phyloP scores from a whole-genome alignment of 257 asterid species.

The Gardenia jasminoides region DNA sequence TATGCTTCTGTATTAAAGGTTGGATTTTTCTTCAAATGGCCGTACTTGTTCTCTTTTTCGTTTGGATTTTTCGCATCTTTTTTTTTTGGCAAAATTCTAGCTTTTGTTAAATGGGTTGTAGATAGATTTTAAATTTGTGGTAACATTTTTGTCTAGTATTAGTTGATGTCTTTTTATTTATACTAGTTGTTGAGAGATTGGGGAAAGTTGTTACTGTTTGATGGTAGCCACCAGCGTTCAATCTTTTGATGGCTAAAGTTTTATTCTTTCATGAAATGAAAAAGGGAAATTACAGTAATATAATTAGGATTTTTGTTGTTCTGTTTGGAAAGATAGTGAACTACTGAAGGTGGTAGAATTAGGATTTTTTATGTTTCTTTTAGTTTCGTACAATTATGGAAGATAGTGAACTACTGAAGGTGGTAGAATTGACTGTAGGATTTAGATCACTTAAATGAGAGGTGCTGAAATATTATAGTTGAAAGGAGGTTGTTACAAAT shows the following conservation, averaged over 20 bases:
- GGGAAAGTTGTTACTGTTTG: background rate
- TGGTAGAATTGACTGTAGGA: background rate
- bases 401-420: background rate
- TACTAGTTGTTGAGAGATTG: background rate
- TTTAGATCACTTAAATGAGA: background rate
- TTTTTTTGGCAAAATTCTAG: background rate
- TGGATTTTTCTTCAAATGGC: background rate
- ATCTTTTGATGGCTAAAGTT: background rate
- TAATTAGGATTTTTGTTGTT: background rate
- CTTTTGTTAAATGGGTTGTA: conserved; percentile 3
- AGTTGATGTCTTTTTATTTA: background rate
- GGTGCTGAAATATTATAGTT: background rate
- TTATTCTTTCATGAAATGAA: background rate
- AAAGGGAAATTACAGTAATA: background rate
- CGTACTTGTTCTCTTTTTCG: background rate
- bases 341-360: no score
- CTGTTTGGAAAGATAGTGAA: background rate
- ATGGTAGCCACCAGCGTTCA: background rate
- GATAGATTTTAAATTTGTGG: background rate
- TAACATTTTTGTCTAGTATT: background rate
- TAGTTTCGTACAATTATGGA: background rate
- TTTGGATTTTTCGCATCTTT: background rate
- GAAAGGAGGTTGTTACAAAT: background rate
- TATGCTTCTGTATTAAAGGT: conserved; percentile 82
- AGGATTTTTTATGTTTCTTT: background rate